A percentile compares a stretch with the other conserved stretches of the same genome.
Conservation (phyloP, 208 protist genomes). For the Wallacemonas rigidus region DNA sequence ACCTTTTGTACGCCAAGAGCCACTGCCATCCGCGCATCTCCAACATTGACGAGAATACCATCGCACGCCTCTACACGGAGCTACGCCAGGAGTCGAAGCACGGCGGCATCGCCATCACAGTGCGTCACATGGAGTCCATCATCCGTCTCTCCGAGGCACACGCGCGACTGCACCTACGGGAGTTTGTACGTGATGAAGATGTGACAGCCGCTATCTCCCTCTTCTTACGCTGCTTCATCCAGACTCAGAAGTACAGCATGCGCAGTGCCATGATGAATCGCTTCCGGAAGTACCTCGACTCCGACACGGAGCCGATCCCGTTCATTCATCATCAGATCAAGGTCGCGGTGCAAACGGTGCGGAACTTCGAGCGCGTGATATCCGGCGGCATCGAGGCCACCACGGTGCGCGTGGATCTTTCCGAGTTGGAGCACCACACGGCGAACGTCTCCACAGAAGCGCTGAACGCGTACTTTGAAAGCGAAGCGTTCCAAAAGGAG, state of each 20-base stretch:
- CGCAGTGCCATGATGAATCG: constrained; percentile 85
- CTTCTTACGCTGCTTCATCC: constrained; percentile 98
- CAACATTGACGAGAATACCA: constrained; percentile 94
- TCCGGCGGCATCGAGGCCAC: constrained; percentile 81
- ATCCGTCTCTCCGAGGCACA: constrained; percentile 98
- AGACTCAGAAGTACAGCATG: constrained; percentile 94
- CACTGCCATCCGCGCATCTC: constrained; percentile 92
- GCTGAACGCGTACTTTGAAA: constrained; percentile 83
- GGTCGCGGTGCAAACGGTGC: constrained; percentile 74
- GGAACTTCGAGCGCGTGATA: constrained; percentile 84
- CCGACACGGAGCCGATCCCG: constrained; percentile 82
- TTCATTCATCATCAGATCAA: constrained; percentile 89
- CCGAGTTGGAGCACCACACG: constrained; percentile 82
- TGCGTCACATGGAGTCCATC: constrained; percentile 99
- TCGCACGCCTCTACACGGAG: constrained; percentile 96
- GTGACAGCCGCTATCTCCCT: constrained; percentile 97
- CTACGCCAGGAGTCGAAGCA: constrained; percentile 95
- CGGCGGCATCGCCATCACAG: constrained; percentile 96
- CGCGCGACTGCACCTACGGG: constrained; percentile 97
- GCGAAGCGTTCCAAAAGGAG: constrained; percentile 73
- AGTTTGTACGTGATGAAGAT: constrained; percentile 97
- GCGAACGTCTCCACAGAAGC: constrained; percentile 78
- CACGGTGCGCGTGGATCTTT: constrained; percentile 73
- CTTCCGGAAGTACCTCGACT: constrained; percentile 88
- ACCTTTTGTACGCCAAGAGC: constrained; percentile 97